phyloP scores from a whole-genome alignment of 257 asterid genomes.

The Nicotiana noctiflora region DNA sequence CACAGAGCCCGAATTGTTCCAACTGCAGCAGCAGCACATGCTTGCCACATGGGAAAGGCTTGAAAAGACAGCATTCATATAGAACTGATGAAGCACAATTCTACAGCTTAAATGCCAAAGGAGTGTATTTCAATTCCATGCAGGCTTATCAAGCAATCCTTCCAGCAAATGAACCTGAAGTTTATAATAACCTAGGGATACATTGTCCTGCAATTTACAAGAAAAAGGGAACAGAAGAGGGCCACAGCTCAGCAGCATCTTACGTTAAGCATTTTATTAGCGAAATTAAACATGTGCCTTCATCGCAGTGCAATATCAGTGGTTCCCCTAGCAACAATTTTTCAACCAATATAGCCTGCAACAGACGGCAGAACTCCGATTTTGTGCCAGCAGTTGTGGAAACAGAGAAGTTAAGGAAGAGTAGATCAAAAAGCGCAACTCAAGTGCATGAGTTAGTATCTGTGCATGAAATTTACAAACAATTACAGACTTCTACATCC shows the following conservation, averaged over 20 bases:
- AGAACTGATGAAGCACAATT: conserved; percentile 32
- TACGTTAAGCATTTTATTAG: conserved; percentile 21
- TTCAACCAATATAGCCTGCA: conserved; percentile 21
- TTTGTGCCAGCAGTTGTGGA: conserved; percentile 40
- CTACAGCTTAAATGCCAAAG: conserved; percentile 36
- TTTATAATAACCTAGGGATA: conserved; percentile 26
- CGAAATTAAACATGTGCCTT: conserved; percentile 18
- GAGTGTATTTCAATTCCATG: conserved; percentile 35
- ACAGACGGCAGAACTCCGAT: conserved; percentile 25
- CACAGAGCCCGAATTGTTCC: conserved; percentile 29
- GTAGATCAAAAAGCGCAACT: conserved; percentile 48
- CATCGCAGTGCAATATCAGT: conserved; percentile 20
- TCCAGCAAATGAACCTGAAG: conserved; percentile 20
- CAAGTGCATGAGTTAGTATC: conserved; percentile 41
- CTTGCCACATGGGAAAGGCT: conserved; percentile 30
- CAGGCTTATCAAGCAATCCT: conserved; percentile 34
- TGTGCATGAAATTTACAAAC: conserved; percentile 26
- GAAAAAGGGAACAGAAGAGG: conserved; percentile 58
- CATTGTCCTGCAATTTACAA: conserved; percentile 46
- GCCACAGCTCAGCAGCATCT: conserved; percentile 25
- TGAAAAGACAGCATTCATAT: conserved; percentile 39
- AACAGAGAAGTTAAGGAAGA: conserved; percentile 31
- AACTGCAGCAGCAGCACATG: conserved; percentile 31
- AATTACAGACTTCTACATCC: conserved; percentile 27
- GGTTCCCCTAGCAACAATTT: conserved; percentile 15